Percentiles rank a stretch among this genome's conserved stretches.
These are phyloP conservation scores for Coemansia sp. DNA, from an alignment of 192 early-diverging fungal genomes.

Conservation along the genomic window DNA sequence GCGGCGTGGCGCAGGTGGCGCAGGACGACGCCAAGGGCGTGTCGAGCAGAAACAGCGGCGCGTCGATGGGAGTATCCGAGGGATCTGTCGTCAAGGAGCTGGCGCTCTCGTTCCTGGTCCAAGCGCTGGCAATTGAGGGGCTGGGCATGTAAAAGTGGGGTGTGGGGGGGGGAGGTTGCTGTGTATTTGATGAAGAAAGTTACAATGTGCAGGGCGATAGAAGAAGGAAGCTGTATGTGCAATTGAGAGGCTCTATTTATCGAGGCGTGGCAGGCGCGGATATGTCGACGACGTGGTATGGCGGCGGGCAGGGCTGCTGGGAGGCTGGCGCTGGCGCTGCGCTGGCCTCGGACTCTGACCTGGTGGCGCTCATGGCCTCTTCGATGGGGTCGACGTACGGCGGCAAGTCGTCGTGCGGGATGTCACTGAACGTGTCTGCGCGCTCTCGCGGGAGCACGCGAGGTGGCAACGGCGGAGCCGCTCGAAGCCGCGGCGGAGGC, in stretches of 20 bases:
- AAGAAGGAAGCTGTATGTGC: not conserved
- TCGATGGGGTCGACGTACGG: slow-evolving; percentile 54
- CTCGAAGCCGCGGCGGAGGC: not conserved
- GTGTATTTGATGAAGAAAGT: not conserved
- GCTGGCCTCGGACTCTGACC: not conserved
- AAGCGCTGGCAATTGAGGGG: slow-evolving; percentile 49
- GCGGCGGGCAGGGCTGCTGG: slow-evolving; percentile 27
- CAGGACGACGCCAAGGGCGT: slow-evolving; percentile 1
- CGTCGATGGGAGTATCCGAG: not conserved
- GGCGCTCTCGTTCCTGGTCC: slow-evolving; percentile 37
- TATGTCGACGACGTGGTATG: slow-evolving; percentile 30
- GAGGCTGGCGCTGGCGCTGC: not conserved
- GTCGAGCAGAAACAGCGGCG: not conserved
- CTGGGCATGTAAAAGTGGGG: slow-evolving; percentile 35
- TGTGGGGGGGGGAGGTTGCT: too few relatives aligned
- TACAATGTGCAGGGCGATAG: not conserved
- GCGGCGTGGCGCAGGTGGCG: not conserved
- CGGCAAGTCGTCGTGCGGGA: slow-evolving; percentile 42
- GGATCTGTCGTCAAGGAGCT: slow-evolving; percentile 23
- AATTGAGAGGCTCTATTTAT: not conserved
- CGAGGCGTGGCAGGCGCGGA: not conserved
- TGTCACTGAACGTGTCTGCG: slow-evolving; percentile 40
- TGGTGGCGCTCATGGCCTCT: slow-evolving; percentile 31
- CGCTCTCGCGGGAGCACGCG: slow-evolving; percentile 18
- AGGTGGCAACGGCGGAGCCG: slow-evolving; percentile 1